phyloP scores from a whole-genome alignment of 2,329 filamentous ascomycete species.

The Cladophialophora carrionii region DNA sequence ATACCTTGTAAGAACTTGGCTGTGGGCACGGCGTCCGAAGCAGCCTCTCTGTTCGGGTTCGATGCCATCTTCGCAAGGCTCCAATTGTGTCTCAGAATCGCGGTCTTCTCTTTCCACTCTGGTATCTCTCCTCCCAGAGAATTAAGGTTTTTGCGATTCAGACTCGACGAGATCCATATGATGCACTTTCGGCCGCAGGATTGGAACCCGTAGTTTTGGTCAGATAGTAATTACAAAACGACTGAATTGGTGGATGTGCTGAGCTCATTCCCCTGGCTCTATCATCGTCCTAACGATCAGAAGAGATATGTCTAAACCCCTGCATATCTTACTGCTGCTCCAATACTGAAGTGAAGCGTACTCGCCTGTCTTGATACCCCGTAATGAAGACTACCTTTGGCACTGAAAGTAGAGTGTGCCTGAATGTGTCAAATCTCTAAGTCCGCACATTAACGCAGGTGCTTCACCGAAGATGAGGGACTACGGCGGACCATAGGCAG shows the following conservation, averaged over 20 bases:
- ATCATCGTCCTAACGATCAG: not conserved
- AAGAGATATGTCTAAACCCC: not conserved
- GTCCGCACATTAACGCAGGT: not conserved
- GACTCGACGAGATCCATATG: slow-evolving; percentile 10
- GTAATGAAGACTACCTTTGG: not conserved
- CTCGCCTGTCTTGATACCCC: not conserved
- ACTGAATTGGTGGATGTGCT: not conserved
- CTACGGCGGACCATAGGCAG: not conserved
- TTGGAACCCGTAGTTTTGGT: not conserved
- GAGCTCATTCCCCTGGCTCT: not conserved
- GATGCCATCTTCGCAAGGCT: slow-evolving; percentile 21
- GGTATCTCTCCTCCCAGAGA: not conserved
- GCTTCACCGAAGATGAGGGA: not conserved
- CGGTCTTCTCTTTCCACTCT: not conserved
- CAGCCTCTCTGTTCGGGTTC: slow-evolving; percentile 18
- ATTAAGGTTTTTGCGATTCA: not conserved
- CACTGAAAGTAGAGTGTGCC: not conserved
- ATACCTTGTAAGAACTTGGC: slow-evolving; percentile 34
- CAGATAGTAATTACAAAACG: too few relatives aligned
- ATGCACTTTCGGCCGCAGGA: not conserved
- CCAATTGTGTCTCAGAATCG: not conserved
- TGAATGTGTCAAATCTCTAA: not conserved
- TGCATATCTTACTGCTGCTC: not conserved
- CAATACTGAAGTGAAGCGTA: not conserved
- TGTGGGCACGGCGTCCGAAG: slow-evolving; percentile 29